Conservation (phyloP, 1,284 basidiomycete genomes). For the Mycena sp. region DNA sequence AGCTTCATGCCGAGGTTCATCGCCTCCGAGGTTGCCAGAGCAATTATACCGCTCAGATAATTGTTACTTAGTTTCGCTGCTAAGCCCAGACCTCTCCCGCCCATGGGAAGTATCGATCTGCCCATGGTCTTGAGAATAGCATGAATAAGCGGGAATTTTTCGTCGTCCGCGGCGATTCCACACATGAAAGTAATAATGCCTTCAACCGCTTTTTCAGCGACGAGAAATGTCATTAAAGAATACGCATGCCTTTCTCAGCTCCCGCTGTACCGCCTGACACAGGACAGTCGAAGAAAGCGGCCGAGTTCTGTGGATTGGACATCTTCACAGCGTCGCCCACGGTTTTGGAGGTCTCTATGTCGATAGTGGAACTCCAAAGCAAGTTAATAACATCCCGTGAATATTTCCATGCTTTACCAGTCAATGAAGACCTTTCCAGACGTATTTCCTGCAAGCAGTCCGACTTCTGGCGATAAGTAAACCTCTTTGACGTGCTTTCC, state of each 20-base stretch:
- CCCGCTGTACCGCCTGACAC: slow-evolving; percentile 54
- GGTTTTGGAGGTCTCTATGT: slow-evolving; percentile 48
- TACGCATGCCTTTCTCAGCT: slow-evolving; percentile 44
- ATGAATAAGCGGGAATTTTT: slow-evolving; percentile 45
- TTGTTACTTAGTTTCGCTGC: slow-evolving; percentile 56
- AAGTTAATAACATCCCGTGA: not conserved
- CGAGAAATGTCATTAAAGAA: not conserved
- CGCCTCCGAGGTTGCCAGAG: slow-evolving; percentile 53
- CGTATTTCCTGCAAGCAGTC: slow-evolving; percentile 47
- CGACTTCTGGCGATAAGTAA: slow-evolving; percentile 47
- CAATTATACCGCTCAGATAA: slow-evolving; percentile 53
- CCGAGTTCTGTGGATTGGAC: slow-evolving; percentile 35
- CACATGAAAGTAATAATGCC: slow-evolving; percentile 52
- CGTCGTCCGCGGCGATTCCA: slow-evolving; percentile 46
- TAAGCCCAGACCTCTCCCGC: slow-evolving; percentile 51
- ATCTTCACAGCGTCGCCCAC: slow-evolving; percentile 45
- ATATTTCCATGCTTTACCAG: slow-evolving; percentile 43
- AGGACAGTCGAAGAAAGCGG: slow-evolving; percentile 51
- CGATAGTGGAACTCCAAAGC: slow-evolving; percentile 54
- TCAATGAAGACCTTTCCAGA: slow-evolving; percentile 54
- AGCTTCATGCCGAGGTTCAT: slow-evolving; percentile 57
- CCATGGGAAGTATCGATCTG: slow-evolving; percentile 48
- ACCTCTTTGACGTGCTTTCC: slow-evolving; percentile 51
- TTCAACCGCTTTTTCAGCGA: not conserved
- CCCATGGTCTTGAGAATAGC: slow-evolving; percentile 49